These are phyloP conservation scores for Diaporthe sp. DNA, from an alignment of 2,329 filamentous ascomycete species.

Conservation along the genomic window DNA sequence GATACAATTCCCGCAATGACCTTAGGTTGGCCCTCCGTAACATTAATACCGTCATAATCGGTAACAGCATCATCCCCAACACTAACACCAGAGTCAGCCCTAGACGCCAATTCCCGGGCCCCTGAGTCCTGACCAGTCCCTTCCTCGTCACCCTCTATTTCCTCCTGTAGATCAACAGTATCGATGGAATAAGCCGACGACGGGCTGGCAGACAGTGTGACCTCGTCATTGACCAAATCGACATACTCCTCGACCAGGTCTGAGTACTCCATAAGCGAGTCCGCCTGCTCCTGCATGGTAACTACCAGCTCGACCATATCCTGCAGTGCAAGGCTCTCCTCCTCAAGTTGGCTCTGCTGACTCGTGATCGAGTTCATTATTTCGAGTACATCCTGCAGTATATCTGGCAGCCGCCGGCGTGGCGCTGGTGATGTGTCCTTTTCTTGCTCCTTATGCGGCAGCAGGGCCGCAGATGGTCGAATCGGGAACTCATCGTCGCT, in stretches of 20 bases:
- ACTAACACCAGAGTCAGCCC: conserved; percentile 14
- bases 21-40: no score
- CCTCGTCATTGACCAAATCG: conserved; percentile 1
- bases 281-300: neutral
- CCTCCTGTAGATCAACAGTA: neutral
- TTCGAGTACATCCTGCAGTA: conserved; percentile 4
- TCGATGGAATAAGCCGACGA: neutral
- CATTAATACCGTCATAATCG: neutral
- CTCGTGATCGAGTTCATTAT: conserved; percentile 20
- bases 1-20: neutral
- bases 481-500: conserved; percentile 20
- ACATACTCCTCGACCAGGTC: conserved; percentile 12
- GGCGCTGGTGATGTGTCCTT: neutral
- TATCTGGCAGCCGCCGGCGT: neutral
- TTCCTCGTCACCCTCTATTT: neutral
- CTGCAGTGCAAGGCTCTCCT: conserved; percentile 13
- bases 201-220: neutral
- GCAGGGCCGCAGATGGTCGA: neutral
- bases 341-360: conserved; percentile 22
- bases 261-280: conserved; percentile 16
- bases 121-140: neutral
- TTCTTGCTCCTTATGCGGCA: neutral
- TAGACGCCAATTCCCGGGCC: neutral
- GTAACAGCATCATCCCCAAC: neutral
- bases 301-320: conserved; percentile 13